phyloP scores from a whole-genome alignment of 164 flowering plant genomes.

The Vitis riparia region DNA sequence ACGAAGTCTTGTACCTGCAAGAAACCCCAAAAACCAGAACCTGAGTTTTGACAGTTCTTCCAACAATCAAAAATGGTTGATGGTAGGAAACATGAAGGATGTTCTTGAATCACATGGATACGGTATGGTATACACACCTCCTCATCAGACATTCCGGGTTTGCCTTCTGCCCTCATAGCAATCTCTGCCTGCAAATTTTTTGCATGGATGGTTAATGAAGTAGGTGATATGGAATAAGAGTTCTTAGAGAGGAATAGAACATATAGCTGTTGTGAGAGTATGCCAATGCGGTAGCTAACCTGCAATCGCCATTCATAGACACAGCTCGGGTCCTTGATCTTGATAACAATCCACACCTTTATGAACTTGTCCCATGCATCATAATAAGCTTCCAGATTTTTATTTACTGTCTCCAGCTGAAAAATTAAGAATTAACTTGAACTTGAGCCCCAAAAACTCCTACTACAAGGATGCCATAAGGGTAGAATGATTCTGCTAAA shows the following conservation, averaged over 20 bases:
- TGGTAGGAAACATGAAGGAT: background rate
- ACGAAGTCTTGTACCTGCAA: conserved; percentile 89
- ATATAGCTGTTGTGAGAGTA: too few relatives aligned
- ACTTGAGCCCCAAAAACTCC: background rate
- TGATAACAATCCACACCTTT: conserved; percentile 84
- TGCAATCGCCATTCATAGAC: conserved; percentile 95
- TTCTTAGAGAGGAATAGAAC: background rate
- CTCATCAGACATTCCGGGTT: conserved; percentile 86
- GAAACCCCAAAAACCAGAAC: background rate
- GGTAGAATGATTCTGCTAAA: background rate
- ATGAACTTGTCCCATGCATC: conserved; percentile 94
- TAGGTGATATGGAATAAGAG: background rate
- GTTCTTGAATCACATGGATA: background rate
- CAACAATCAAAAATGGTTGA: background rate
- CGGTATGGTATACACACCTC: conserved; percentile 49
- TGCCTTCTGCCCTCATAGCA: conserved; percentile 87
- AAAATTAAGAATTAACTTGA: conserved; percentile 7
- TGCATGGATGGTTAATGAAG: too few relatives aligned
- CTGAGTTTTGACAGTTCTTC: background rate
- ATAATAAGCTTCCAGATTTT: conserved; percentile 82
- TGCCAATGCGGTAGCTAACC: conserved; percentile 36
- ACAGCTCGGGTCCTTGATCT: conserved; percentile 79
- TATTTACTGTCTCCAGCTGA: conserved; percentile 80
- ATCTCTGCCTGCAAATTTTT: conserved; percentile 59
- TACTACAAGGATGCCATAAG: background rate